Evolutionary conservation across 495 filamentous ascomycete genomes (phyloP).

Genomic region (Chaetomium cochliodes): DNA sequence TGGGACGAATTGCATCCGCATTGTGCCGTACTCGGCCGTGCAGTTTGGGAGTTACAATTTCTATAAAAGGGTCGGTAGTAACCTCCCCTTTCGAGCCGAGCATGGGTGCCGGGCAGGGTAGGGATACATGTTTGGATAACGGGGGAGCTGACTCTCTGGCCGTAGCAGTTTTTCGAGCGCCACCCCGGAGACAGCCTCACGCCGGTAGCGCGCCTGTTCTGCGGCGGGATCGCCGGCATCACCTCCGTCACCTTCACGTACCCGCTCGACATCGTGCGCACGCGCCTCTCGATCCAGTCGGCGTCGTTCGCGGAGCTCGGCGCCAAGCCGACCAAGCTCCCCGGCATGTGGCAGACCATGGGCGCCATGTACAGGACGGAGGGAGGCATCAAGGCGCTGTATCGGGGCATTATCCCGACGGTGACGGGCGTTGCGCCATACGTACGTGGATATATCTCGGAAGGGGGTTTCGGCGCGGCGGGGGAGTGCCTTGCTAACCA

Average conservation of each 20-base stretch:
- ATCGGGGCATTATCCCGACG: constrained; percentile 89
- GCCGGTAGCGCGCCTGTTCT: constrained; percentile 69
- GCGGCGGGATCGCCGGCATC: constrained; percentile 86
- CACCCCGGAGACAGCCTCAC: constrained; percentile 65
- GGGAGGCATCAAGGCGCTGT: constrained; percentile 78
- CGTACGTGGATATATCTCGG: constrained; percentile 51
- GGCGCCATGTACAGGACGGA: constrained; percentile 83
- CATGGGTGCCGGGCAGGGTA: too few relatives aligned
- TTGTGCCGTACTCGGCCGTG: constrained; percentile 95
- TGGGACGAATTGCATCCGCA: constrained; percentile 96
- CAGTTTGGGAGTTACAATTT: constrained; percentile 98
- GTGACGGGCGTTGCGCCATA: constrained; percentile 95
- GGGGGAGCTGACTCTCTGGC: constrained; percentile 34
- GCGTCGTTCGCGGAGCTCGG: constrained; percentile 84
- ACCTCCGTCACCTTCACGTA: constrained; percentile 80
- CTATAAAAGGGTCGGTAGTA: constrained; percentile 95
- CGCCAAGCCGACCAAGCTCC: constrained; percentile 60
- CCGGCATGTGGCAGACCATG: constrained; percentile 91
- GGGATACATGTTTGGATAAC: too few relatives aligned
- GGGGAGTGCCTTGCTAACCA: constrained; percentile 31
- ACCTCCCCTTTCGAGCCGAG: too few relatives aligned
- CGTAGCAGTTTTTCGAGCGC: constrained; percentile 70
- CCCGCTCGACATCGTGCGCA: constrained; percentile 94
- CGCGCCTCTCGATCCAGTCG: constrained; percentile 90
- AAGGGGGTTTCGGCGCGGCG: neutral